Evolutionary conservation across 148 eudicot species (phyloP).

Genomic region (Cornus florida): DNA sequence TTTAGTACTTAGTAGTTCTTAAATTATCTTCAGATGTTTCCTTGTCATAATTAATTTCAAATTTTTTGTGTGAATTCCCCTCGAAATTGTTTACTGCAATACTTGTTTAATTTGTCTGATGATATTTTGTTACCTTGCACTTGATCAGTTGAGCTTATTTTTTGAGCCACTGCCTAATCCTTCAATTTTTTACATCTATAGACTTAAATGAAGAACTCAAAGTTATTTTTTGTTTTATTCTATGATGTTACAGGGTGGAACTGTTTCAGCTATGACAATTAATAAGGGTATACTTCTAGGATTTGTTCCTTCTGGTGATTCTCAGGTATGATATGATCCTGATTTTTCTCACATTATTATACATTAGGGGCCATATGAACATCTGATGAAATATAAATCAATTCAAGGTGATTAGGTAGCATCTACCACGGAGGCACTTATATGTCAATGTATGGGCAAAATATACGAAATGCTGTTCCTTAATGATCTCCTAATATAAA

Average conservation of each 20-base stretch:
- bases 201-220: neutral
- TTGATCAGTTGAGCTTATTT: constrained; percentile 6
- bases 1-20: neutral
- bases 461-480: neutral
- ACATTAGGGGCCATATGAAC: neutral
- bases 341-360: neutral
- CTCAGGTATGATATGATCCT: constrained; percentile 57
- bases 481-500: neutral
- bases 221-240: neutral
- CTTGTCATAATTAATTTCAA: neutral
- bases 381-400: neutral
- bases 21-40: neutral
- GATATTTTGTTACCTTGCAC: constrained; percentile 8
- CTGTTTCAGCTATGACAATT: constrained; percentile 91
- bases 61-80: neutral
- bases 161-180: neutral
- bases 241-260: constrained; percentile 71
- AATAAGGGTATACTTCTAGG: constrained; percentile 89
- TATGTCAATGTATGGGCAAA: neutral
- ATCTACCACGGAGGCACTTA: neutral
- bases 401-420: neutral
- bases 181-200: neutral
- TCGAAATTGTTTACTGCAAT: neutral
- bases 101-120: neutral
- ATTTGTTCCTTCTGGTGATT: constrained; percentile 81